Base-by-base conservation (phyloP, 2,329 filamentous ascomycete genomes). In the Epichloe sylvatica region DNA sequence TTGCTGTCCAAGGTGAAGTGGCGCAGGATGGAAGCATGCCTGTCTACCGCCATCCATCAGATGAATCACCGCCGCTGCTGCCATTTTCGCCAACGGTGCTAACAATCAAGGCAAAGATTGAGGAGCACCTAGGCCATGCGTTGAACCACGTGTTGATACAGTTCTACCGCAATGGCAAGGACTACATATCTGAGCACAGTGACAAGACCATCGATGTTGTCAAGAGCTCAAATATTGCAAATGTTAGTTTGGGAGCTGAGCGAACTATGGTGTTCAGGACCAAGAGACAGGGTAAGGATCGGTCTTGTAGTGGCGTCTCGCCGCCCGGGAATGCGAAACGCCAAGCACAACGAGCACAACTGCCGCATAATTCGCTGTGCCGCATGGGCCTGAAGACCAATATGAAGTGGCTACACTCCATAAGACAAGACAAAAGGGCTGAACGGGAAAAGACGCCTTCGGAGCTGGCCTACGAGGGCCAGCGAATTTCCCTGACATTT, bases 171-270 rank as follows among this genome's bases (percentile, higher is more conserved):
- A 76, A 77, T 56, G 87, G 91, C 3, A 80, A 79, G 45, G 92
- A 98, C 66, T 88, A 88, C 62, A 98, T 98, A 54, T 92, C 87
- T 0, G 92, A 98, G 62, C 92, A 98, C 62, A 94, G 88, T 38
- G 92, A 98, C 64, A 98, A 98, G 68, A 95, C 91, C 0, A 72
- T 98, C 23, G 92, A 98, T 63, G 92, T 98, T 50, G 81, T 80
- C 12, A 79, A 77, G 25, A 81, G 75, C 4, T 92, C 86, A 23
- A 90, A 76, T 52, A 94, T 98, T 56, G 88, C 90, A 55, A 98
- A 97, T 61, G 80, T 95, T 46, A 95, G 88, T 56, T 76, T 97
- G n/a, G 92, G 92, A 1, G 90, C 91, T 0, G 83, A 94, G 67
- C 76, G 92, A 48, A 90, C 81, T 2, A 96, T 97, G 90, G 76